Evolutionary conservation across 2,329 filamentous ascomycete genomes (phyloP).

Genomic region (Kalmusia sp.): DNA sequence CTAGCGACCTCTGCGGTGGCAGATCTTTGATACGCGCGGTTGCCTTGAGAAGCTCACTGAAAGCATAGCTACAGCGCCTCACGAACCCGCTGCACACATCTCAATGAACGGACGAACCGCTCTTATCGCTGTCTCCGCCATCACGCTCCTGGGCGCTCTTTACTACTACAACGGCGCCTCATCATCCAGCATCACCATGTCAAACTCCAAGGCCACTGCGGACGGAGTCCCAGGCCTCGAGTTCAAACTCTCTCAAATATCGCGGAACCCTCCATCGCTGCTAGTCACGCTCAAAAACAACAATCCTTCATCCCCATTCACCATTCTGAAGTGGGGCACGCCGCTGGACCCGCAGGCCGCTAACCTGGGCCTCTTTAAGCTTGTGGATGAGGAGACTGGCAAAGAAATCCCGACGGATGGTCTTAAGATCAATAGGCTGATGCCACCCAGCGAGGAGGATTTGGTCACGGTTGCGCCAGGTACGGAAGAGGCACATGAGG

Average conservation of each 20-base stretch:
- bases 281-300: constrained; percentile 47
- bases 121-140: constrained; percentile 31
- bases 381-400: constrained; percentile 35
- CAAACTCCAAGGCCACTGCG: constrained; percentile 13
- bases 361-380: constrained; percentile 47
- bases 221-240: constrained; percentile 34
- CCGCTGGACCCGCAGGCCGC: constrained; percentile 48
- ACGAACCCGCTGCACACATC: constrained; percentile 15
- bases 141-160: constrained; percentile 36
- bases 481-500: constrained; percentile 39
- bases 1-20: constrained; percentile 5
- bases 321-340: constrained; percentile 50
- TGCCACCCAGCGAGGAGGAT: constrained; percentile 46
- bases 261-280: constrained; percentile 38
- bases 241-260: constrained; percentile 37
- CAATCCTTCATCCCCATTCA: constrained; percentile 39
- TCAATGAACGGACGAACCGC: constrained; percentile 36
- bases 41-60: not conserved
- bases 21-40: constrained; percentile 7
- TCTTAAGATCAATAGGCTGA: constrained; percentile 44
- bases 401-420: constrained; percentile 36
- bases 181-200: constrained; percentile 30
- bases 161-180: constrained; percentile 35
- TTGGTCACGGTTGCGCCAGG: constrained; percentile 46
- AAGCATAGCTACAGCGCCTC: not conserved